phyloP scores from a whole-genome alignment of 164 flowering plant species.

The Stephania cephalantha region DNA sequence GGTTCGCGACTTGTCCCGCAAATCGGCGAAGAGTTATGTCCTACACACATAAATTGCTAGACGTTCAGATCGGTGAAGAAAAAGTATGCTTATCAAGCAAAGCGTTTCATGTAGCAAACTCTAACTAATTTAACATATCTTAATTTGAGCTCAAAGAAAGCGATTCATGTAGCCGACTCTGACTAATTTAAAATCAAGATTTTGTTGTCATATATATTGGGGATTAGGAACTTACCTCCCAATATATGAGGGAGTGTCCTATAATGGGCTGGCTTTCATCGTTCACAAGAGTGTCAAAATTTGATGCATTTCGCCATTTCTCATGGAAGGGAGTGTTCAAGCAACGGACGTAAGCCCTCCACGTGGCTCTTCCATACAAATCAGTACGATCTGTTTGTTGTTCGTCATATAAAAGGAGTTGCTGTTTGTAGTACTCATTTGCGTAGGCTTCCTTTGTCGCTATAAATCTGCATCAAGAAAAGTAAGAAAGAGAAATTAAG shows the following conservation, averaged over 20 bases:
- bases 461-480: constrained; percentile 11
- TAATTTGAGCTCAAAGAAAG: too few relatives aligned
- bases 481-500: too few relatives aligned
- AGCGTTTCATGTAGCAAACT: too few relatives aligned
- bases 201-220: too few relatives aligned
- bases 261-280: constrained; percentile 17
- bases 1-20: constrained; percentile 20
- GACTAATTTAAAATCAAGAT: too few relatives aligned
- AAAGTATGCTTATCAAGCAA: too few relatives aligned
- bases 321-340: constrained; percentile 27
- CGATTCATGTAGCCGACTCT: too few relatives aligned
- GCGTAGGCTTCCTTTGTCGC: constrained; percentile 30
- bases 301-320: constrained; percentile 12
- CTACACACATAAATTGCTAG: background rate
- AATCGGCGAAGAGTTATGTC: constrained; percentile 13
- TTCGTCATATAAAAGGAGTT: constrained; percentile 23
- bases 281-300: constrained; percentile 1
- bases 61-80: background rate
- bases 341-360: constrained; percentile 29
- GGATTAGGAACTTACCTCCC: background rate
- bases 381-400: constrained; percentile 26
- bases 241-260: constrained; percentile 8
- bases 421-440: constrained; percentile 28
- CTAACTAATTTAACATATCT: too few relatives aligned
- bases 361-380: constrained; percentile 19